These are phyloP conservation scores for Trypanosoma cruzi DNA, from an alignment of 208 protist genomes.

Conservation along the genomic window DNA sequence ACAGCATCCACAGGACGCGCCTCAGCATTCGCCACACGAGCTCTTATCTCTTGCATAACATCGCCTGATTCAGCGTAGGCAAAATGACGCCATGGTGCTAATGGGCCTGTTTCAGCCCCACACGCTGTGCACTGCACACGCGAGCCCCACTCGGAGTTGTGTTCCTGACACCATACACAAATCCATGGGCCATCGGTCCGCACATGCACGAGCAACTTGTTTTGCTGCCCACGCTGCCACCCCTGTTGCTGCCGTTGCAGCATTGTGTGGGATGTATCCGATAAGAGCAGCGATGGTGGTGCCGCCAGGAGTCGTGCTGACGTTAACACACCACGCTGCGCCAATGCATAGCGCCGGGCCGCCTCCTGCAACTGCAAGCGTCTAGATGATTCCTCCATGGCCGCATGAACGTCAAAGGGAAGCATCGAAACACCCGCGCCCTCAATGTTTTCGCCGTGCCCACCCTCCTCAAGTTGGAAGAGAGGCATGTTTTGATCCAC, in stretches of 20 bases:
- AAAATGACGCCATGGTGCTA: conserved; percentile 76
- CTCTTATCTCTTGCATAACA: conserved; percentile 70
- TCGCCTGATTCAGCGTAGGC: conserved; percentile 55
- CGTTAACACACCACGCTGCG: conserved; percentile 48
- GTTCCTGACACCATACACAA: conserved; percentile 86
- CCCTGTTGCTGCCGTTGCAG: conserved; percentile 1
- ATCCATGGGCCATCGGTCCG: conserved; percentile 62
- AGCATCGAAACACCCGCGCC: not conserved
- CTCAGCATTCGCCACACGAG: conserved; percentile 56
- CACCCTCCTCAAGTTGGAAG: conserved; percentile 26
- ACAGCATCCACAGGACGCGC: conserved; percentile 71
- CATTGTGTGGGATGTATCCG: not conserved
- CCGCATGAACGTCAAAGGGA: conserved; percentile 51
- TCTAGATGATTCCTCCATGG: conserved; percentile 69
- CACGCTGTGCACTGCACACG: conserved; percentile 75
- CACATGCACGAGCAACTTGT: conserved; percentile 6
- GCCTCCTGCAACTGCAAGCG: conserved; percentile 73
- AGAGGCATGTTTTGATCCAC: conserved; percentile 23
- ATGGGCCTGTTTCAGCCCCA: conserved; percentile 77
- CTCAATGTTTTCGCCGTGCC: not conserved
- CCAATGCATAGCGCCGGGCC: conserved; percentile 54
- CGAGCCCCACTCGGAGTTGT: conserved; percentile 64
- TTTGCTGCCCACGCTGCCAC: conserved; percentile 3
- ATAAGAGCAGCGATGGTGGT: conserved; percentile 14
- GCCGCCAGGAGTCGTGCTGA: conserved; percentile 4